Percentiles rank a stretch among this genome's conserved stretches.
phyloP scores from a whole-genome alignment of 2,329 filamentous ascomycete species.

The Fusarium pseudoanthophilum region DNA sequence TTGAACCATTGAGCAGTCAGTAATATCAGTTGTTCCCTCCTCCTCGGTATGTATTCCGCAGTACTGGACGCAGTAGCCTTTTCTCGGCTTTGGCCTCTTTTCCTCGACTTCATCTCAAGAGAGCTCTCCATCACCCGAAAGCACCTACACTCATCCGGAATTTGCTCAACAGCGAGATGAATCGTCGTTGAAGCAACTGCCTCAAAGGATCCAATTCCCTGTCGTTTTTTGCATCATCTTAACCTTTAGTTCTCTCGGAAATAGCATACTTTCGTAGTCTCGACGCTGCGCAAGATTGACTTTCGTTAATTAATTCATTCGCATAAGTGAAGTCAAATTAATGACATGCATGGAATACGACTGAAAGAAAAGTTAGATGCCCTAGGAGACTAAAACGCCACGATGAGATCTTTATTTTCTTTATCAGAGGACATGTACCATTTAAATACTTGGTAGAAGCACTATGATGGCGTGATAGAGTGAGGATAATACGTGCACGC shows the following conservation, averaged over 20 bases:
- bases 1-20: fast-evolving
- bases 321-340: not conserved
- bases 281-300: not conserved
- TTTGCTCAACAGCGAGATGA: not conserved
- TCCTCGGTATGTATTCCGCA: not conserved
- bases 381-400: not conserved
- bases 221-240: not conserved
- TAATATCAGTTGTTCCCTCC: not conserved
- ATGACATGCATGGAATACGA: not conserved
- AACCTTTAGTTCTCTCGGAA: not conserved
- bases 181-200: not conserved
- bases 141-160: fast-evolving
- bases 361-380: not conserved
- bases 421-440: fast-evolving
- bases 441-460: not conserved
- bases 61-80: too few species aligned
- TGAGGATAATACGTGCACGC: not conserved
- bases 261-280: not conserved
- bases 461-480: not conserved
- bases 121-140: fast-evolving
- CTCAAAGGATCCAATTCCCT: too few species aligned
- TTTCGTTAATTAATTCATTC: not conserved
- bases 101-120: too few species aligned
- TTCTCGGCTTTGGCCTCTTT: not conserved
- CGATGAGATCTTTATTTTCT: not conserved